These are phyloP conservation scores for Aspergillus tamarii DNA, from an alignment of 2,329 filamentous ascomycete genomes.

Conservation along the genomic window DNA sequence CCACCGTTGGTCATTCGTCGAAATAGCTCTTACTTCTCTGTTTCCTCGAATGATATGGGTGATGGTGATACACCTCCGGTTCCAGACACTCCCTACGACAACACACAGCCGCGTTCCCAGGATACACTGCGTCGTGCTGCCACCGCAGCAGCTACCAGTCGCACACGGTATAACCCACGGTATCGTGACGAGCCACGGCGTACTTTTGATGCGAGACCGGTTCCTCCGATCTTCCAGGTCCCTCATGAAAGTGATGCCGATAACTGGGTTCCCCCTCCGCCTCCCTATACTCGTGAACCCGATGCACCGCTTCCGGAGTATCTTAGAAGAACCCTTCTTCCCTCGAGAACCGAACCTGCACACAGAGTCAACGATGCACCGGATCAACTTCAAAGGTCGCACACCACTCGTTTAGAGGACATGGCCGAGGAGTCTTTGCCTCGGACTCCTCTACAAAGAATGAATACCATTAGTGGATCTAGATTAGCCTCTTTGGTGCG, in stretches of 20 bases:
- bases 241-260: constrained; percentile 87
- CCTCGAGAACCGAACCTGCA: constrained; percentile 25
- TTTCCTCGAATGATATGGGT: constrained; percentile 25
- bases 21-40: constrained; percentile 33
- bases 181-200: constrained; percentile 26
- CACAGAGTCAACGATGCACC: constrained; percentile 16
- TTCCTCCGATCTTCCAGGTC: constrained; percentile 54
- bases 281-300: constrained; percentile 63
- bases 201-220: constrained; percentile 46
- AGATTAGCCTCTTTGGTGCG: constrained; percentile 23
- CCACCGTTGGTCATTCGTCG: constrained; percentile 22
- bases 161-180: constrained; percentile 65
- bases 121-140: constrained; percentile 73
- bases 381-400: constrained; percentile 24
- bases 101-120: constrained; percentile 70
- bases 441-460: constrained; percentile 31
- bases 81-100: constrained; percentile 72
- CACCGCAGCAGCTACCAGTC: constrained; percentile 72
- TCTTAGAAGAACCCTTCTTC: constrained; percentile 38
- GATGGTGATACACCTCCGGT: constrained; percentile 54
- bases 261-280: constrained; percentile 84
- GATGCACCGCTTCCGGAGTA: constrained; percentile 43
- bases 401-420: constrained; percentile 31
- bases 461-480: constrained; percentile 30
- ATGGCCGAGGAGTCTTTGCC: constrained; percentile 24